Evolutionary conservation across 2,329 filamentous ascomycete species (phyloP).

Genomic region (Zasmidium angulare): DNA sequence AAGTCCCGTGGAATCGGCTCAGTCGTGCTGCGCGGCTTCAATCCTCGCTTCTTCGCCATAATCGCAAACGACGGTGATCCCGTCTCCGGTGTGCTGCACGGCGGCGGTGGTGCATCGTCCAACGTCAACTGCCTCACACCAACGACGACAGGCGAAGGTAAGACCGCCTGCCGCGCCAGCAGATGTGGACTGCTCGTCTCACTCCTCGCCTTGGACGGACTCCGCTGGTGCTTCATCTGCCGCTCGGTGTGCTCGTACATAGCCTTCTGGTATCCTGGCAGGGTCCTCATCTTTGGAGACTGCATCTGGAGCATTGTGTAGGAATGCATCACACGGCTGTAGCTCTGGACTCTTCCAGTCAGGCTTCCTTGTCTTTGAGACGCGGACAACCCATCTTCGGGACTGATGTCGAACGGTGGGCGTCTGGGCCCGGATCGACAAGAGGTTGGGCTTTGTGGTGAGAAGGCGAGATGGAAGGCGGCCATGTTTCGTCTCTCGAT

Average conservation of each 20-base stretch:
- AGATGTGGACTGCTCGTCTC: conserved; percentile 15
- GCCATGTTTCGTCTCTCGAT: too few relatives aligned
- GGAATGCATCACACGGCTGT: conserved; percentile 25
- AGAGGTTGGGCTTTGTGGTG: background rate
- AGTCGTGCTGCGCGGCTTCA: conserved; percentile 18
- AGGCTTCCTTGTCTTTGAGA: background rate
- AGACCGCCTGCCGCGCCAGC: conserved; percentile 4
- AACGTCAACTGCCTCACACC: conserved; percentile 17
- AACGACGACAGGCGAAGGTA: conserved; percentile 13
- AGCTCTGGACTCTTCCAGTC: conserved; percentile 15
- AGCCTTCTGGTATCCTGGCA: conserved; percentile 24
- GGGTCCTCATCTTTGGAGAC: conserved; percentile 12
- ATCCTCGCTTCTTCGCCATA: background rate
- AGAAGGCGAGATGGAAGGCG: background rate
- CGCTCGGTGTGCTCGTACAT: conserved; percentile 30
- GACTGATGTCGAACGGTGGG: background rate
- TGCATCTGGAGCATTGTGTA: conserved; percentile 24
- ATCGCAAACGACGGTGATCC: background rate
- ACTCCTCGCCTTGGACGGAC: conserved; percentile 8
- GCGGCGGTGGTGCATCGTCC: conserved; percentile 22
- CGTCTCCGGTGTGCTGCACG: conserved; percentile 21
- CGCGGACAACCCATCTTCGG: background rate
- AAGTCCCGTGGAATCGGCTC: conserved; percentile 21
- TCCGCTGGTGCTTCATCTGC: conserved; percentile 22
- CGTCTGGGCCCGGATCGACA: conserved; percentile 1